Percentiles rank a stretch among this genome's conserved stretches.
phyloP scores from a whole-genome alignment of 2,329 filamentous ascomycete species.

The Escovopsis sp. region DNA sequence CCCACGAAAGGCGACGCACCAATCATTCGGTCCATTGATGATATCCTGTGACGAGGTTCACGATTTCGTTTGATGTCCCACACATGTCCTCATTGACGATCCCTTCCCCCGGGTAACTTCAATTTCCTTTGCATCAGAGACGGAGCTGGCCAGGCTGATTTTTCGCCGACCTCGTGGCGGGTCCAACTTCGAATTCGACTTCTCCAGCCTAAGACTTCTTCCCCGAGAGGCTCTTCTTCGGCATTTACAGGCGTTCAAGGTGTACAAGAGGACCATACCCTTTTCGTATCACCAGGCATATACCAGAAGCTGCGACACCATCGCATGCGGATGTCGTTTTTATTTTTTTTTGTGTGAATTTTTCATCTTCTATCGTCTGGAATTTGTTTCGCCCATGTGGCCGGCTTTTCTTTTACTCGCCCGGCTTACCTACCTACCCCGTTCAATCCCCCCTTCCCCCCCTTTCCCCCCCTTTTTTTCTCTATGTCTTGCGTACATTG shows the following conservation, averaged over 20 bases:
- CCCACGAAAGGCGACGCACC: slow-evolving; percentile 60
- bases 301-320: not conserved
- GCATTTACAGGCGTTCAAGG: not conserved
- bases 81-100: slow-evolving; percentile 1
- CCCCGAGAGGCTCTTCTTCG: not conserved
- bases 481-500: not conserved
- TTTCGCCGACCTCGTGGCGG: not conserved
- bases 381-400: not conserved
- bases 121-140: not conserved
- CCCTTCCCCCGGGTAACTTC: not conserved
- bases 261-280: slow-evolving; percentile 4
- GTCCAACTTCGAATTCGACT: too few relatives aligned
- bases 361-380: not conserved
- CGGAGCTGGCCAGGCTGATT: not conserved
- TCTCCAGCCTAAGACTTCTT: not conserved
- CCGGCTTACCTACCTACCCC: too few relatives aligned
- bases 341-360: not conserved
- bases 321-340: not conserved
- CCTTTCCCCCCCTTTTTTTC: not conserved
- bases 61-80: slow-evolving; percentile 1
- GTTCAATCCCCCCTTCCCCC: not conserved
- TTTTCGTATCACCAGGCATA: slow-evolving; percentile 4
- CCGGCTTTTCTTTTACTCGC: not conserved
- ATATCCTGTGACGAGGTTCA: slow-evolving; percentile 42
- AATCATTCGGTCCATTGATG: slow-evolving; percentile 65